Percentiles rank a stretch among this genome's conserved stretches.
Conservation (phyloP, 2,329 filamentous ascomycete genomes). For the Talaromyces pinophilus region DNA sequence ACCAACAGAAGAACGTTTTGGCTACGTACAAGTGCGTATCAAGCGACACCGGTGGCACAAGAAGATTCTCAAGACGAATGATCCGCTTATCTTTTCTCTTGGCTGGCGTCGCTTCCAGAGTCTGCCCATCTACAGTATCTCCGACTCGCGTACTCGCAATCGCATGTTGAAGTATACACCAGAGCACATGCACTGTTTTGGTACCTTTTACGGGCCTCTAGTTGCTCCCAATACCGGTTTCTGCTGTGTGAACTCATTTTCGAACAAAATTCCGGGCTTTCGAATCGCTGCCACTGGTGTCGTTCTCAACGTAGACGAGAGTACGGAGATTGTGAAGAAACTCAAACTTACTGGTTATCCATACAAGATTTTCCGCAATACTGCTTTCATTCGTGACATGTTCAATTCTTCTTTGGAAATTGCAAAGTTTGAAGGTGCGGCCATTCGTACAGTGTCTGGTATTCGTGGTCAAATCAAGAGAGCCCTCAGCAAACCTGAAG, state of each 20-base stretch:
- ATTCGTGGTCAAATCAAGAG: constrained; percentile 97
- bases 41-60: constrained; percentile 99
- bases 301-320: constrained; percentile 90
- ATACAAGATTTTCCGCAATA: constrained; percentile 99
- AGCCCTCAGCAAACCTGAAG: constrained; percentile 88
- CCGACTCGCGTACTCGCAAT: constrained; percentile 88
- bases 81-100: constrained; percentile 93
- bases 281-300: constrained; percentile 92
- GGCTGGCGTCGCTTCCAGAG: constrained; percentile 96
- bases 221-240: constrained; percentile 96
- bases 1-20: constrained; percentile 91
- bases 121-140: constrained; percentile 89
- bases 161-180: constrained; percentile 99
- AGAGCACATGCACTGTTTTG: constrained; percentile 99
- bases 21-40: constrained; percentile 92
- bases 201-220: constrained; percentile 89
- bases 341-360: constrained; percentile 91
- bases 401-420: constrained; percentile 91
- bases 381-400: constrained; percentile 98
- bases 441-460: constrained; percentile 93
- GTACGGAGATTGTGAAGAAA: constrained; percentile 98
- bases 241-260: constrained; percentile 87
- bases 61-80: constrained; percentile 97
- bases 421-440: constrained; percentile 95
- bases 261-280: constrained; percentile 82